Evolutionary conservation across 345 rosid genomes (phyloP), one percentile per base, ranked within the genome.

Genomic region (sweet orange (Citrus sinensis)): DNA sequence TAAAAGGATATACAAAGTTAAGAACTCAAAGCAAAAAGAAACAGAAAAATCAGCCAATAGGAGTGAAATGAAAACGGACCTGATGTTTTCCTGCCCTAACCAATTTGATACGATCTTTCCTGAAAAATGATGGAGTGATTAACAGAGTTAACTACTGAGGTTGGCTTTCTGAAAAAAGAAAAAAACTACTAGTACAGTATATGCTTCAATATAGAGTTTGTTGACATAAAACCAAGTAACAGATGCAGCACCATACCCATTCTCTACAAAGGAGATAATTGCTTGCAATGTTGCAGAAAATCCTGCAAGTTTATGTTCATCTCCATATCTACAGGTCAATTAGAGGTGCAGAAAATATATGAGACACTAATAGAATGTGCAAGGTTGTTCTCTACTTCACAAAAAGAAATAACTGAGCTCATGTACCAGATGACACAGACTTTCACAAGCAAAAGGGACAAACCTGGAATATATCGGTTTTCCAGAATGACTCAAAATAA

Each of bases 221-320:
- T 51, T 27, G 75, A 77, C 20, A 75, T 73, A 37, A 78, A 67
- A 25, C 58, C 80, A 83, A 61, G 63, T 58, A 62, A 60, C 39
- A 40, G 62, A 74, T 75, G 17, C 67, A 63, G 80, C 71, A 80
- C 56, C 73, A 76, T 83, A 97, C 97, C 94, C 91, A 87, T 93
- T 93, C 90, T 94, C 99, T 71, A 97, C 98, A 72, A 94, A 94
- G 79, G 99, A 97, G 80, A 97, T 97, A 81, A 94, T 97, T 82
- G 99, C 99, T 84, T 97, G 99, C 78, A 97, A 85, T 30, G 99
- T 97, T 61, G 99, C 99, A 66, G 99, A 94, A 86, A 97, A 97
- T 71, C 98, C 99, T 24, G 98, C 99, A 46, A 97, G 94, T 86
- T 92, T 97, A 89, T 94, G 98, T 69, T 94, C 99, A 79, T 94